phyloP scores from a whole-genome alignment of 2,329 filamentous ascomycete genomes.

The Fusarium tricinctum region DNA sequence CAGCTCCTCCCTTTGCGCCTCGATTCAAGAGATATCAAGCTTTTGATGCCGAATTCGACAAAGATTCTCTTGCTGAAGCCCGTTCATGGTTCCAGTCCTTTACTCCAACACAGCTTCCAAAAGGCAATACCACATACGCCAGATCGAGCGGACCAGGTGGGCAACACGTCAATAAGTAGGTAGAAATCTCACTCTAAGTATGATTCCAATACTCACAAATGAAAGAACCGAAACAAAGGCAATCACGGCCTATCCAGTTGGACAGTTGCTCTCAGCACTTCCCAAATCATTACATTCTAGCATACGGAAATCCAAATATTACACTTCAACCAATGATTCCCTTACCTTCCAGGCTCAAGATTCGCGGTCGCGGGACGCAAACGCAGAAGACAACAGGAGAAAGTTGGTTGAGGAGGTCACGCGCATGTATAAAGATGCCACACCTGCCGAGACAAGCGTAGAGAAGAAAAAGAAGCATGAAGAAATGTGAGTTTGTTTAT shows the following conservation, averaged over 20 bases:
- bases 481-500: conserved; percentile 57
- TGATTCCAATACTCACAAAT: conserved; percentile 59
- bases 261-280: conserved; percentile 61
- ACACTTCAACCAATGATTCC: conserved; percentile 64
- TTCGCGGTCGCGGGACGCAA: conserved; percentile 65
- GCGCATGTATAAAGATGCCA: conserved; percentile 61
- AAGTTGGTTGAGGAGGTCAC: conserved; percentile 65
- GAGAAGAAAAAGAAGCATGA: conserved; percentile 65
- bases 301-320: conserved; percentile 69
- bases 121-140: conserved; percentile 66
- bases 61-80: conserved; percentile 64
- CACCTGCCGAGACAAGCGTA: conserved; percentile 62
- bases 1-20: conserved; percentile 17
- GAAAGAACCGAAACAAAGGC: conserved; percentile 72
- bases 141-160: conserved; percentile 73
- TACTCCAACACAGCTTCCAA: conserved; percentile 60
- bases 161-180: conserved; percentile 74
- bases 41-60: conserved; percentile 65
- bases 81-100: conserved; percentile 66
- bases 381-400: conserved; percentile 65
- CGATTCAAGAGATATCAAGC: conserved; percentile 60
- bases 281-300: conserved; percentile 63
- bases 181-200: conserved; percentile 49
- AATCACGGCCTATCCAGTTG: conserved; percentile 65
- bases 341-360: conserved; percentile 70